A percentile compares a stretch with the other conserved stretches of the same genome.
Conservation (phyloP, 139 green algal genomes). For the Volvox africanus region DNA sequence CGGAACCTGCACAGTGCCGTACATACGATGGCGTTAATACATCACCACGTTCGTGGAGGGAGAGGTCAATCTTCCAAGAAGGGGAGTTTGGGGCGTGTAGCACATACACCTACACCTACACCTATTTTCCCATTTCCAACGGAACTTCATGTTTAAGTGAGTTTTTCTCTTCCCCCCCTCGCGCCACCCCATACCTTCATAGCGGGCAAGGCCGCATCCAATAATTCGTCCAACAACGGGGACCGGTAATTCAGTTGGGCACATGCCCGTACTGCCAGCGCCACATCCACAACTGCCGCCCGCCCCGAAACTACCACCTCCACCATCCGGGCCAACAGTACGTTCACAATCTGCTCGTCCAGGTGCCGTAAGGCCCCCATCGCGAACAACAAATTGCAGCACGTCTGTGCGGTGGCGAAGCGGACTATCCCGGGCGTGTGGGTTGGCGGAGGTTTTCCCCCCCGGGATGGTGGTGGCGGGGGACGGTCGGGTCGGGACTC, state of each 20-base stretch:
- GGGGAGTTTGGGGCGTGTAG: too few relatives aligned
- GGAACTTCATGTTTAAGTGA: too few relatives aligned
- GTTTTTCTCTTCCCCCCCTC: too few relatives aligned
- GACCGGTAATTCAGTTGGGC: constrained; percentile 14
- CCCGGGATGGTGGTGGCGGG: not conserved
- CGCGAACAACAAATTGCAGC: constrained; percentile 12
- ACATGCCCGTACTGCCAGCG: constrained; percentile 14
- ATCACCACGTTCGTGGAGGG: too few relatives aligned
- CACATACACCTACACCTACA: not conserved
- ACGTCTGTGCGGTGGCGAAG: not conserved
- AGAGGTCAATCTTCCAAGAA: too few relatives aligned
- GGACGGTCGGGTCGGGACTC: not conserved
- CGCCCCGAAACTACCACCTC: not conserved
- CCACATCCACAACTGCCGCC: not conserved
- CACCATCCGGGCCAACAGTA: not conserved
- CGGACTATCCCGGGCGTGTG: not conserved
- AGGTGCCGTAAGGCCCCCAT: constrained; percentile 11
- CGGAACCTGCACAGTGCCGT: too few relatives aligned
- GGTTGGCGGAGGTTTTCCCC: too few relatives aligned
- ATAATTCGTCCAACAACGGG: not conserved
- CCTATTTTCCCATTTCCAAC: too few relatives aligned
- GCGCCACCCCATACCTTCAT: not conserved
- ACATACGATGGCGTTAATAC: too few relatives aligned
- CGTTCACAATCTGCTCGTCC: constrained; percentile 15
- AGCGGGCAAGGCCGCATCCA: not conserved